phyloP scores from a whole-genome alignment of 345 rosid species.

The Rhizophora mangle region DNA sequence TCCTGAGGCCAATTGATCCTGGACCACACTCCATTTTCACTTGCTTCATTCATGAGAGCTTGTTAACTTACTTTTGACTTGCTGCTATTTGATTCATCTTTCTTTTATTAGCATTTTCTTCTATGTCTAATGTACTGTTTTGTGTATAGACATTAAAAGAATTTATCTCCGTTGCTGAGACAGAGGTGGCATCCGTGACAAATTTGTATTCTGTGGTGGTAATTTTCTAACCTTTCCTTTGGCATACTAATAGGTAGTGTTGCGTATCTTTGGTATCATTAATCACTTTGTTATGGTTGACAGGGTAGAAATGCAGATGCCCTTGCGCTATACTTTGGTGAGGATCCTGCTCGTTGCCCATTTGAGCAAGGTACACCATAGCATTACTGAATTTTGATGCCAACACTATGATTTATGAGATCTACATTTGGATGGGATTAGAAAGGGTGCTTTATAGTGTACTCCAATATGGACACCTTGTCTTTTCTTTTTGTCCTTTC shows the following conservation, averaged over 20 bases:
- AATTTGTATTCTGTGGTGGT: slow-evolving; percentile 87
- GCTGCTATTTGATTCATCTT: background rate
- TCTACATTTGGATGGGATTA: background rate
- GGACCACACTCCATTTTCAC: too few species aligned
- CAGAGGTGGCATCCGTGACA: slow-evolving; percentile 74
- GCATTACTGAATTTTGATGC: background rate
- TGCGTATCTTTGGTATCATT: background rate
- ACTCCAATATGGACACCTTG: background rate
- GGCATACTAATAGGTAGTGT: background rate
- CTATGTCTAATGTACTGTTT: slow-evolving; percentile 12
- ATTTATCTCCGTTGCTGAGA: slow-evolving; percentile 70
- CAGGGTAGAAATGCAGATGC: slow-evolving; percentile 99
- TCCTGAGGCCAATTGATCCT: background rate
- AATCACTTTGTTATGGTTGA: slow-evolving; percentile 21
- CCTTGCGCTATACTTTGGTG: slow-evolving; percentile 88
- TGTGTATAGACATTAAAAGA: slow-evolving; percentile 60
- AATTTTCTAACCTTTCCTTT: slow-evolving; percentile 24
- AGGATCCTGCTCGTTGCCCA: slow-evolving; percentile 94
- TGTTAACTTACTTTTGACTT: background rate
- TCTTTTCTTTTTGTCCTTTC: background rate
- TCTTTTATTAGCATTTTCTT: background rate
- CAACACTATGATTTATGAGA: too few species aligned
- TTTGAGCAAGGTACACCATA: slow-evolving; percentile 85
- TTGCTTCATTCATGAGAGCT: background rate
- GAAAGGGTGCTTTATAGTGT: background rate